Base-by-base conservation (phyloP, 164 flowering plant genomes). In the Chimonanthus salicifolius region DNA sequence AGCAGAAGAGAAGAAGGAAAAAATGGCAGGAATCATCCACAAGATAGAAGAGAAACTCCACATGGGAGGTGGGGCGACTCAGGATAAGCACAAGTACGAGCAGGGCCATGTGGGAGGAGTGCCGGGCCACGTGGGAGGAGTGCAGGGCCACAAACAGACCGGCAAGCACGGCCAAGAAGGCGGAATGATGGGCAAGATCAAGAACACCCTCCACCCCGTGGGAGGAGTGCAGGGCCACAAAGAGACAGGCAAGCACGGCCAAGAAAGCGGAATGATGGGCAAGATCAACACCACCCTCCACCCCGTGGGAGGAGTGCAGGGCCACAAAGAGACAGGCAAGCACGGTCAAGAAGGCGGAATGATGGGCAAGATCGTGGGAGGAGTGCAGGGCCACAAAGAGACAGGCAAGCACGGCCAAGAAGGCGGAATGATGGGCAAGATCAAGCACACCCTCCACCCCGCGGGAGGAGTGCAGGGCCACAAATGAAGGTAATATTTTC, bases 21-120 rank as follows among this genome's bases (percentile, higher is more conserved):
- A 47, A 18, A 88, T 88, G 91, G 71, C 91, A 47, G 89, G 89
- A 71, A 83, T 88, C 70, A 83, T 88, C 9, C 76, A 85, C 80
- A 86, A 88, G 85, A 85, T 88, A 18, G 89, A 64, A 10, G 91
- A 88, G 74, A 80, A 80, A 3, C 89, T 88, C 48, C 85, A 84
- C 82, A 72, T 84, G 72, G 91, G 91, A 68, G 88, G 86, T 0
- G 20, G 70, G 67, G 33, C 33, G 33, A 1, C 33, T 33, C 33
- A 33, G 33, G 76, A 84, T 49, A 74, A 79, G n/a, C 71, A 65
- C 51, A 69, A 69, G 47, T 58, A 75, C 49, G 64, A 76, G 65
- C 44, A 58, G 9, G 78, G 71, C 62, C 74, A 33, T 0, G 80
- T 69, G 16, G 65, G 45, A 11, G 72, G 68, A 33, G 33, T 33